Evolutionary conservation across 2,329 filamentous ascomycete species (phyloP).

Genomic region (Eutypella sp.): DNA sequence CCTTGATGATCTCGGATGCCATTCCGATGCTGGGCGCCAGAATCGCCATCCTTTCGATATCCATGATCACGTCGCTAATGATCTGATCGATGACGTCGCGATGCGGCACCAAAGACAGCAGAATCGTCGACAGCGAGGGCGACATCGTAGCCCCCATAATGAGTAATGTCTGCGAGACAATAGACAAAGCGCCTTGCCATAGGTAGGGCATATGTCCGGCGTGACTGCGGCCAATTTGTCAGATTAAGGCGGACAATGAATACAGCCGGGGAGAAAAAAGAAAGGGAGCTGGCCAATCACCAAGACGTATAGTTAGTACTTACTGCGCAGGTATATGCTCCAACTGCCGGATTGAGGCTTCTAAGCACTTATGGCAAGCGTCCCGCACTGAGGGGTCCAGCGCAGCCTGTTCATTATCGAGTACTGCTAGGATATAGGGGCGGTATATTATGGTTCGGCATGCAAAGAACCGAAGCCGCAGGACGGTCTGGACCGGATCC

Average conservation of each 20-base stretch:
- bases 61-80: constrained; percentile 70
- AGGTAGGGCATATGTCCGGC: constrained; percentile 81
- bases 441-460: constrained; percentile 84
- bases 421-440: constrained; percentile 73
- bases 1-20: constrained; percentile 74
- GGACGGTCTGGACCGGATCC: constrained; percentile 73
- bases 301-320: constrained; percentile 29
- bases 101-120: constrained; percentile 51
- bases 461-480: constrained; percentile 76
- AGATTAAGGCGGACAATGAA: constrained; percentile 25
- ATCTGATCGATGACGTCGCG: constrained; percentile 66
- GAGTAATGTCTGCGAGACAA: constrained; percentile 75
- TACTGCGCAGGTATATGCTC: constrained; percentile 75
- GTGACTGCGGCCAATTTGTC: constrained; percentile 50
- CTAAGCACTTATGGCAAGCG: constrained; percentile 75
- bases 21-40: constrained; percentile 71
- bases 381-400: constrained; percentile 69
- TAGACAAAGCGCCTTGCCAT: constrained; percentile 78
- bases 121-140: constrained; percentile 61
- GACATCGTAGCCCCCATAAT: constrained; percentile 85
- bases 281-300: constrained; percentile 11
- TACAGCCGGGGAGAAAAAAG: constrained; percentile 18
- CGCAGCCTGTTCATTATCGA: constrained; percentile 71
- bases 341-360: constrained; percentile 73
- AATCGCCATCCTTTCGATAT: constrained; percentile 69